Base-by-base conservation (phyloP, 2,329 filamentous ascomycete genomes). In the Ophiostoma populinum region DNA sequence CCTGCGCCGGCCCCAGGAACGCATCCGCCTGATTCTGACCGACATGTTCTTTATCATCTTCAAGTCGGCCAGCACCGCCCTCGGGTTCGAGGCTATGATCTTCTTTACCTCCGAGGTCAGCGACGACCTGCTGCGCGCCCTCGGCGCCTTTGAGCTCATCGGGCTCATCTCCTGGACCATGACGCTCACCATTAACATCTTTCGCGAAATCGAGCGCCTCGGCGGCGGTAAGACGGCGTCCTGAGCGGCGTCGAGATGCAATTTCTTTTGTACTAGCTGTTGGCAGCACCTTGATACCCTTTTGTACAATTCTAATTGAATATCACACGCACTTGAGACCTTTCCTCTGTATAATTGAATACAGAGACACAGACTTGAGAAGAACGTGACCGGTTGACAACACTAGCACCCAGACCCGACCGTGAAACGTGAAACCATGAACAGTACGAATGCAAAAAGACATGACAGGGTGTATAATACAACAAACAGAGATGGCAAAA, bases 11-110 rank as follows among this genome's bases (percentile, higher is more conserved):
- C 75, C 83, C 8, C 75, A 75, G 38, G 78, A 82, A 32, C 98
- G 98, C 54, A 80, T 92, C 44, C 74, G 80, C 11, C 70, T 98
- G 33, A 80, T 95, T 40, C 71, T 98, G 36, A 69, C 93, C 38
- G 90, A 98, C 55, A 65, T 98, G 4, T 76, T 94, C 49, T 98
- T 98, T 53, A 93, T 98, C 49, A 86, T 95, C 27, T 93, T 98
- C 59, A 87, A 93, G 54, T 85, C 86, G 4, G 85, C 86, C 34
- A 95, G 93, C 56, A 69, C 92, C 18, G 80, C 82, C 26, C 62
- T 98, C 43, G 86, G 42, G 1, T 47, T 47, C n/a, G 46, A 47
- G 32, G 43, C 46, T 16, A 42, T 47, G 40, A 40, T 47, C 17
- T 47, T 42, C 26, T 41, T 42, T 10, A 27, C 32, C n/a, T 35